These are phyloP conservation scores for Dendrocalamus latiflorus DNA, from an alignment of 202 grass and related monocot genomes.

Conservation along the genomic window DNA sequence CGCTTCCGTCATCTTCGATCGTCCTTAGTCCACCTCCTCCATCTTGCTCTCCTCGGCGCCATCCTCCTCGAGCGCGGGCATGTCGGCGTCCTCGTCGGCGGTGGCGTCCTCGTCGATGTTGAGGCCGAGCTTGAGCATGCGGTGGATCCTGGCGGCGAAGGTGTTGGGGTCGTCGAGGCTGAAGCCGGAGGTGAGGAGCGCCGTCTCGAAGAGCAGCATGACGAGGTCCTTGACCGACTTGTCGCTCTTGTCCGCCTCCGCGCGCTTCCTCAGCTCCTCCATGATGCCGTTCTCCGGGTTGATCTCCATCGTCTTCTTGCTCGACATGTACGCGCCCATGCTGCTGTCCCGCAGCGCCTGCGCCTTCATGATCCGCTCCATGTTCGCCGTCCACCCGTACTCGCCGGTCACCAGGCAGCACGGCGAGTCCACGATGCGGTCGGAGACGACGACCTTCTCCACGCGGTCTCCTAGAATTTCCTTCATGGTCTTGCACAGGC, in stretches of 20 bases:
- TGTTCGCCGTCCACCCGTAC: slow-evolving; percentile 94
- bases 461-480: slow-evolving; percentile 26
- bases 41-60: slow-evolving; percentile 96
- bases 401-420: slow-evolving; percentile 91
- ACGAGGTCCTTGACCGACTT: slow-evolving; percentile 96
- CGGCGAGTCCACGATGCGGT: slow-evolving; percentile 80
- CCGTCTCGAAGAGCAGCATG: slow-evolving; percentile 78
- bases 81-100: slow-evolving; percentile 64
- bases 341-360: slow-evolving; percentile 95
- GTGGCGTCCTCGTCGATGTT: slow-evolving; percentile 78
- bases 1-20: no score
- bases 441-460: slow-evolving; percentile 84
- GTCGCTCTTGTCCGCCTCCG: slow-evolving; percentile 81
- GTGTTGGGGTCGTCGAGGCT: slow-evolving; percentile 96
- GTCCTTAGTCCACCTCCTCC: slow-evolving; percentile 85
- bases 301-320: slow-evolving; percentile 98
- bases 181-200: slow-evolving; percentile 90
- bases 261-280: slow-evolving; percentile 86
- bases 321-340: slow-evolving; percentile 63
- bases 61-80: slow-evolving; percentile 80
- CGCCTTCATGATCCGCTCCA: slow-evolving; percentile 99
- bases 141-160: slow-evolving; percentile 86
- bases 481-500: slow-evolving; percentile 91
- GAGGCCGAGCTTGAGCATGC: slow-evolving; percentile 91
- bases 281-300: slow-evolving; percentile 93